Evolutionary conservation across 495 filamentous ascomycete genomes (phyloP).

Genomic region (Penicillium robsamsonii): DNA sequence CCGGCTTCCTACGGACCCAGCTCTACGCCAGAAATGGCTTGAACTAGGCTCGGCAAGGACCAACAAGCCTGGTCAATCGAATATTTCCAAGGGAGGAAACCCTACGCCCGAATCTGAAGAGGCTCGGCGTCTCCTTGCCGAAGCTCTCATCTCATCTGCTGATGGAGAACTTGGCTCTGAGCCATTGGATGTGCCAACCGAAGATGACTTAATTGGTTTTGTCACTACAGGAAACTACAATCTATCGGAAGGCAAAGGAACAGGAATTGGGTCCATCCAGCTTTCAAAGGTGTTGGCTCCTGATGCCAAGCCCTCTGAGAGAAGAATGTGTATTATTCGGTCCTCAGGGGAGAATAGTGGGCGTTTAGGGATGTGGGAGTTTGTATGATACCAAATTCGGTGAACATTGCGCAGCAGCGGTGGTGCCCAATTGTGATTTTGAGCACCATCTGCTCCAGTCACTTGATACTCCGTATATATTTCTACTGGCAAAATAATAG

Average conservation of each 20-base stretch:
- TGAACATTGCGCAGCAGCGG: constrained; percentile 13
- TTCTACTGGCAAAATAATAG: background rate
- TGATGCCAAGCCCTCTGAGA: constrained; percentile 30
- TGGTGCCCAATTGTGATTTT: background rate
- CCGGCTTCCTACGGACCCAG: constrained; percentile 56
- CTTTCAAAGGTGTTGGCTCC: constrained; percentile 52
- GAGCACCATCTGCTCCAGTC: background rate
- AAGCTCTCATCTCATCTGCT: constrained; percentile 44
- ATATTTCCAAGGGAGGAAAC: constrained; percentile 1
- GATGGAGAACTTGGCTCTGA: constrained; percentile 41
- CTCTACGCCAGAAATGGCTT: constrained; percentile 56
- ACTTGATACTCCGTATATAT: background rate
- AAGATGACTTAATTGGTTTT: constrained; percentile 84
- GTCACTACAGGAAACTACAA: constrained; percentile 85
- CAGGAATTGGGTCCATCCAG: constrained; percentile 70
- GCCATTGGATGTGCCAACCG: constrained; percentile 65
- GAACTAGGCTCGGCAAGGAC: constrained; percentile 24
- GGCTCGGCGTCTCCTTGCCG: constrained; percentile 52
- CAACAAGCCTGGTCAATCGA: constrained; percentile 18
- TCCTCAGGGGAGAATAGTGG: constrained; percentile 74
- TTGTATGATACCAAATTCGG: constrained; percentile 45
- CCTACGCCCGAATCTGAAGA: constrained; percentile 32
- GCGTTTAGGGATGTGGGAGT: constrained; percentile 77
- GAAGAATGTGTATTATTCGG: constrained; percentile 72
- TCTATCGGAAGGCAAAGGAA: constrained; percentile 70